Evolutionary conservation across 192 early-diverging fungal genomes (phyloP), one percentile per base, ranked within the genome.

Genomic region (Backusella macrospora): DNA sequence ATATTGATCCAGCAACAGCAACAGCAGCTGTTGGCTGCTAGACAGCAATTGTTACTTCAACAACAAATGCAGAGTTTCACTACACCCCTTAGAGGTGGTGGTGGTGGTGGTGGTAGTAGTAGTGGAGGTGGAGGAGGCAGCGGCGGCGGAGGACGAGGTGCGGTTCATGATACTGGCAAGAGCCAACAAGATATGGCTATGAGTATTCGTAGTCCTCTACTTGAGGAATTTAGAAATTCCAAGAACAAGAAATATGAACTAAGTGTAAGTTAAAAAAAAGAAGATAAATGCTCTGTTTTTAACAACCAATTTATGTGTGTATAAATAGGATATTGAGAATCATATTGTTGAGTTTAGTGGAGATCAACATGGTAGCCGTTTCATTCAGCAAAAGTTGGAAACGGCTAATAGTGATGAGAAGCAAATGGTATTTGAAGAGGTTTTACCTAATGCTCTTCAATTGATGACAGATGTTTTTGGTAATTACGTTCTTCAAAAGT

Each of bases 401-500:
- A 93, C 92, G 0, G 96, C 95, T 9, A 90, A 89, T 26, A 86
- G 85, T 40, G 98, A 98, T 45, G 98, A 99, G 73, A 98, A 98
- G 84, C 92, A 98, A 82, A 84, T 95, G 62, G 96, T 99, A 55
- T 99, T 99, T 86, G 93, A 95, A 26, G 98, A 99, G 78, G 93
- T 99, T 52, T 82, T 95, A 71, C 95, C 95, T 6, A 91, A 92
- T 70, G 91, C 94, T 0, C 84, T 96, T 62, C 94, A 97, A 74
- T 83, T 99, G 65, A 99, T 98, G 96, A 97, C 96, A 6, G 98
- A 99, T 74, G 98, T 99, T 0, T 99, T 99, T 93, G 98, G 98
- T 49, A 99, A 99, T 88, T 99, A 99, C 77, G 98, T 99, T 65
- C 93, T 99, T 65, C 98, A 99, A 86, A 99, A 98, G 84, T 97